Percentiles rank a stretch among this genome's conserved stretches.
phyloP scores from a whole-genome alignment of 805 yeast species.

The Tetrapisispora fleetii region DNA sequence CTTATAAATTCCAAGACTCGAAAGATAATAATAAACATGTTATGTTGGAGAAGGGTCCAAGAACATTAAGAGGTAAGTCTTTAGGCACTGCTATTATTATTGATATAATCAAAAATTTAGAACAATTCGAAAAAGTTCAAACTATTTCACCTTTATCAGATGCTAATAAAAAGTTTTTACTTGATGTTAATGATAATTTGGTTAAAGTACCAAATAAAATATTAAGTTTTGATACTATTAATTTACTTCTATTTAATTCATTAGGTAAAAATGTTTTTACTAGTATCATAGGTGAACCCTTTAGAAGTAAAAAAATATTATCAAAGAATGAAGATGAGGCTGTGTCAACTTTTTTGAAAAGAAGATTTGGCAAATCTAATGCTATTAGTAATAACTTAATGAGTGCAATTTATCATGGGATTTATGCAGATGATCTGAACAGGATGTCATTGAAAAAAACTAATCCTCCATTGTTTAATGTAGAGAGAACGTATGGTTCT shows the following conservation, averaged over 20 bases:
- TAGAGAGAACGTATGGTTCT: slow-evolving; percentile 55
- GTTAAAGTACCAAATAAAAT: slow-evolving; percentile 44
- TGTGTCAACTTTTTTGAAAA: slow-evolving; percentile 50
- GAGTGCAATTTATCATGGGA: slow-evolving; percentile 81
- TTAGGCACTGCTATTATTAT: slow-evolving; percentile 64
- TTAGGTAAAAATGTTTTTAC: slow-evolving; percentile 35
- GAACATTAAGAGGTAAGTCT: slow-evolving; percentile 78
- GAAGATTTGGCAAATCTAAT: slow-evolving; percentile 51
- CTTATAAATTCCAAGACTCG: slow-evolving; percentile 33
- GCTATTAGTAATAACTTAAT: slow-evolving; percentile 44
- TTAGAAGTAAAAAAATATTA: slow-evolving; percentile 15
- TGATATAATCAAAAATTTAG: slow-evolving; percentile 44
- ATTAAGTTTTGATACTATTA: slow-evolving; percentile 24
- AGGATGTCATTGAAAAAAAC: slow-evolving; percentile 57
- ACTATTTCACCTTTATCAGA: slow-evolving; percentile 48
- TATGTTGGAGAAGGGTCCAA: slow-evolving; percentile 71
- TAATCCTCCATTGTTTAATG: slow-evolving; percentile 42
- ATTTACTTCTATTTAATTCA: slow-evolving; percentile 25
- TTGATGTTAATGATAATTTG: slow-evolving; percentile 38
- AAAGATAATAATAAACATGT: slow-evolving; percentile 17
- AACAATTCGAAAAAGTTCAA: slow-evolving; percentile 39
- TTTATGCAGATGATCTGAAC: slow-evolving; percentile 77
- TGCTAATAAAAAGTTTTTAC: slow-evolving; percentile 65
- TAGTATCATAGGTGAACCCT: slow-evolving; percentile 45
- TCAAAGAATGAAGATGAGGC: slow-evolving; percentile 49